phyloP scores from a whole-genome alignment of 1,284 basidiomycete species.

The Psilocybe mexicana region DNA sequence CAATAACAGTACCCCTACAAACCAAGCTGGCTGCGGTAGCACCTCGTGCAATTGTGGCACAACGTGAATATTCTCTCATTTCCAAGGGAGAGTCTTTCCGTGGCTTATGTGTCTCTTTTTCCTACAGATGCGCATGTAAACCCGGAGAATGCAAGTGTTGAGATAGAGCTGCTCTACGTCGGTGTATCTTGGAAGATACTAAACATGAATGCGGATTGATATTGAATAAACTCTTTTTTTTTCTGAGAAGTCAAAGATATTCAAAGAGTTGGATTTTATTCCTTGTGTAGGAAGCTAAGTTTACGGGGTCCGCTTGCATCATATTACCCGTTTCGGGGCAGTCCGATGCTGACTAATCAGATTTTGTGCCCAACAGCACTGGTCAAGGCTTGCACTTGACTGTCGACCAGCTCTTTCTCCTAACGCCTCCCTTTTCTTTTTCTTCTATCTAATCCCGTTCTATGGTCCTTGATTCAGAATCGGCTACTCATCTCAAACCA shows the following conservation, averaged over 20 bases:
- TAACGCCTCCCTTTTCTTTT: neutral
- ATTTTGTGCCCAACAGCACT: neutral
- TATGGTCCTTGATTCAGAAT: constrained; percentile 69
- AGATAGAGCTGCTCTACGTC: neutral
- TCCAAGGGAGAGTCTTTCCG: neutral
- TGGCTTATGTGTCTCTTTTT: neutral
- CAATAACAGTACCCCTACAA: neutral
- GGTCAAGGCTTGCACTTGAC: neutral
- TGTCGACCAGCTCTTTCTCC: constrained; percentile 2
- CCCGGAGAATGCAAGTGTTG: neutral
- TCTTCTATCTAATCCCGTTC: neutral
- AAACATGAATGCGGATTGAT: no score
- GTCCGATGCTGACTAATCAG: constrained; percentile 19
- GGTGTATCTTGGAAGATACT: no score
- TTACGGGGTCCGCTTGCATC: neutral
- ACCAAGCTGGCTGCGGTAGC: neutral
- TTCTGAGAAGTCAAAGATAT: neutral
- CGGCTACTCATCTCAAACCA: constrained; percentile 65
- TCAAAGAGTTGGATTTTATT: no score
- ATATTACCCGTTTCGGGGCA: constrained; percentile 3
- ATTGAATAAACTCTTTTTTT: no score
- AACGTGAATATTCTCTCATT: neutral
- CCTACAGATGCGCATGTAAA: neutral
- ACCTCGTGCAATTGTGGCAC: neutral
- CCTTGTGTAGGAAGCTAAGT: neutral